Evolutionary conservation across 257 asterid species (phyloP).

Genomic region (Nicotiana paniculata): DNA sequence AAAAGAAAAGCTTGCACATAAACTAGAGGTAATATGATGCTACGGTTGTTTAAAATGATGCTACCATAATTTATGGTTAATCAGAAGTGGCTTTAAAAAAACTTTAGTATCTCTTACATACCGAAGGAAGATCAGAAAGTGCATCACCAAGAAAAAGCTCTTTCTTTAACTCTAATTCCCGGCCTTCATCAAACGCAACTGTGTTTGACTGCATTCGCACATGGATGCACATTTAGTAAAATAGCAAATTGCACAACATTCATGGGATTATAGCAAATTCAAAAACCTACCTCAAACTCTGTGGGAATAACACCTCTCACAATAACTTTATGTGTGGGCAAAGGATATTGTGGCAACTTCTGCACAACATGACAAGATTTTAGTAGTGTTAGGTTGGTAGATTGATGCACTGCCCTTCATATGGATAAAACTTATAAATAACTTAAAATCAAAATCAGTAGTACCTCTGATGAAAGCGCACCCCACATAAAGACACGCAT

Average conservation of each 20-base stretch:
- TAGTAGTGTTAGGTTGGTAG: background rate
- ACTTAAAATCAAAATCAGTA: background rate
- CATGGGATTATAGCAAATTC: background rate
- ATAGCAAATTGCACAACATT: background rate
- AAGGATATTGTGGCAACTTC: conserved; percentile 39
- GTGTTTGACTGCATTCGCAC: conserved; percentile 22
- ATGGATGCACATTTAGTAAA: background rate
- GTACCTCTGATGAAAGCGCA: conserved; percentile 30
- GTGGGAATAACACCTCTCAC: conserved; percentile 35
- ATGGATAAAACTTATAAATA: background rate
- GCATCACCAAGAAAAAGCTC: conserved; percentile 32
- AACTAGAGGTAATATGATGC: background rate
- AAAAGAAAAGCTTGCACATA: conserved; percentile 4
- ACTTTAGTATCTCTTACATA: background rate
- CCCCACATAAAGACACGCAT: conserved; percentile 53
- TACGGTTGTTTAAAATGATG: background rate
- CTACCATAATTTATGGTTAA: background rate
- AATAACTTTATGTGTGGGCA: conserved; percentile 40
- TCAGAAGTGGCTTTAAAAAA: background rate
- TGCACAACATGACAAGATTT: conserved; percentile 8
- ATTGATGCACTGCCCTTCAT: background rate
- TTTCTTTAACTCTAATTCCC: conserved; percentile 4
- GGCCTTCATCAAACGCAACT: conserved; percentile 21
- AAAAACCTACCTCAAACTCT: conserved; percentile 31
- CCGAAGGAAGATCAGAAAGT: conserved; percentile 40